These are phyloP conservation scores for Petunia hybrid DNA, from an alignment of 305 asterid genomes.

Conservation along the genomic window DNA sequence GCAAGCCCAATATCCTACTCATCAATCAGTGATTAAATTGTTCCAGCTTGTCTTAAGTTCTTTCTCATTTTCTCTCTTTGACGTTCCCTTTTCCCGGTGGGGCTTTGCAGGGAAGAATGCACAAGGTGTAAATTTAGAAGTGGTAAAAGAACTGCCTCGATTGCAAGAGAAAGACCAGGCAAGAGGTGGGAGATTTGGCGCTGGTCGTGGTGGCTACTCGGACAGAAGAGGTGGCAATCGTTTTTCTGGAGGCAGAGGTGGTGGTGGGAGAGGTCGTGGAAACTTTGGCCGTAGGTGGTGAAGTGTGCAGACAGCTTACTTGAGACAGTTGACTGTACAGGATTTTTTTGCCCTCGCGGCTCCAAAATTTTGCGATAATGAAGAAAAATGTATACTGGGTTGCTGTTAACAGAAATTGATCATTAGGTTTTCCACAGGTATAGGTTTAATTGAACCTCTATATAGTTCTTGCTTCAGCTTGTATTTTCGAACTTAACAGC, in stretches of 20 bases:
- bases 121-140: slow-evolving; percentile 65
- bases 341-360: neutral
- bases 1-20: neutral
- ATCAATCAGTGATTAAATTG: neutral
- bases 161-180: slow-evolving; percentile 74
- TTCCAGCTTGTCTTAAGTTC: neutral
- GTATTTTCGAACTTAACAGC: neutral
- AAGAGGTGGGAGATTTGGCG: slow-evolving; percentile 59
- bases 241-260: slow-evolving; percentile 34
- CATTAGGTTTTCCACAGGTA: neutral
- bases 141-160: slow-evolving; percentile 65
- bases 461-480: neutral
- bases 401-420: neutral
- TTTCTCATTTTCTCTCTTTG: neutral
- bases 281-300: slow-evolving; percentile 62
- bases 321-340: neutral
- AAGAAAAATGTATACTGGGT: neutral
- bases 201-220: slow-evolving; percentile 57
- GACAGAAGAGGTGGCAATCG: slow-evolving; percentile 53
- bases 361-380: slow-evolving; percentile 28
- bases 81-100: neutral
- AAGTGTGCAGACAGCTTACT: slow-evolving; percentile 27
- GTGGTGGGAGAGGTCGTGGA: slow-evolving; percentile 51
- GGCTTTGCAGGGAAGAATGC: slow-evolving; percentile 65
- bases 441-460: neutral